A percentile compares a stretch with the other conserved stretches of the same genome.
These are phyloP conservation scores for Lenwebbia sp. DNA, from an alignment of 345 rosid species.

Conservation along the genomic window DNA sequence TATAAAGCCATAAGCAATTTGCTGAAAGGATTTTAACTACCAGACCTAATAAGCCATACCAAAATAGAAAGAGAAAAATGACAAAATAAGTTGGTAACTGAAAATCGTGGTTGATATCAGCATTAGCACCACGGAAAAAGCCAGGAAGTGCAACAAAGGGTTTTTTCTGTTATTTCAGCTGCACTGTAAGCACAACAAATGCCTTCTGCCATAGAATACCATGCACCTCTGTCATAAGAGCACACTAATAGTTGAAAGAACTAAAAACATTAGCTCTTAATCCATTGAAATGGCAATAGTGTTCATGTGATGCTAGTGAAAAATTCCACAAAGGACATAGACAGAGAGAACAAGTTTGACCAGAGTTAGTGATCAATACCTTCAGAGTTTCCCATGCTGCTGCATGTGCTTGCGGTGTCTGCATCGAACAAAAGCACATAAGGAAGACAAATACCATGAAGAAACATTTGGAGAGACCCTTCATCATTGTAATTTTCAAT, in stretches of 20 bases:
- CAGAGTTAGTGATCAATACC: conserved; percentile 22
- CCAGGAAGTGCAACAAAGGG: not conserved
- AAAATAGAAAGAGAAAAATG: not conserved
- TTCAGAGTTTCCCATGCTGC: conserved; percentile 84
- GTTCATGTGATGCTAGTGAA: not conserved
- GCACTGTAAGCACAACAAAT: not conserved
- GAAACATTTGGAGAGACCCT: not conserved
- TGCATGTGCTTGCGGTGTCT: conserved; percentile 79
- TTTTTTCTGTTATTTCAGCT: not conserved
- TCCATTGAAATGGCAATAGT: not conserved
- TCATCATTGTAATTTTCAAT: not conserved
- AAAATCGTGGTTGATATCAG: not conserved
- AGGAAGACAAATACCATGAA: not conserved
- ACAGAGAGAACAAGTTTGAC: not conserved
- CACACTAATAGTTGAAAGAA: not conserved
- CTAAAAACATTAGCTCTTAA: not conserved
- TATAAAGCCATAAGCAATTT: not conserved
- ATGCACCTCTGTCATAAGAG: not conserved
- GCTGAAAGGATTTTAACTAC: not conserved
- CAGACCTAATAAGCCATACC: not conserved
- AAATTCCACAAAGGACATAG: not conserved
- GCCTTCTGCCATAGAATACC: not conserved
- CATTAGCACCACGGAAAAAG: not conserved
- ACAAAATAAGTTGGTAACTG: not conserved
- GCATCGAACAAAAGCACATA: conserved; percentile 4